These are phyloP conservation scores for Scenedesmus sp. DNA, from an alignment of 163 green algal genomes.

Conservation along the genomic window DNA sequence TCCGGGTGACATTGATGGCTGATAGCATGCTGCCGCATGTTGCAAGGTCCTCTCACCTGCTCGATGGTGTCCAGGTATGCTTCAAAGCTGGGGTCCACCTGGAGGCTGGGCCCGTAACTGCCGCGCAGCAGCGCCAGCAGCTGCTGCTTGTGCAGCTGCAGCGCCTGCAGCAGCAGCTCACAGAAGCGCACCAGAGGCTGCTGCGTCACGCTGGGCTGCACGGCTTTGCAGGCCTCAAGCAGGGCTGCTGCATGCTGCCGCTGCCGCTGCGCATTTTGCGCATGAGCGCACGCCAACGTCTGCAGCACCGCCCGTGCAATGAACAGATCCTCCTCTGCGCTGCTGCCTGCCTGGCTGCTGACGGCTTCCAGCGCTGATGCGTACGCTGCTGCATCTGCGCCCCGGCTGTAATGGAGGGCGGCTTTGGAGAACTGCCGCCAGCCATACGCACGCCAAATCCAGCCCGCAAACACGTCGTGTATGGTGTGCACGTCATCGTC, in stretches of 20 bases:
- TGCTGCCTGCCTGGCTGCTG: background rate
- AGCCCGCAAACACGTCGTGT: conserved; percentile 50
- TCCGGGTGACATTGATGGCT: background rate
- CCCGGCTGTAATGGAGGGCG: conserved; percentile 38
- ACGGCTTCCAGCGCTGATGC: conserved; percentile 21
- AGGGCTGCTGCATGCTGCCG: conserved; percentile 30
- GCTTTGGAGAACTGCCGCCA: conserved; percentile 40
- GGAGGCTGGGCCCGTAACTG: conserved; percentile 42
- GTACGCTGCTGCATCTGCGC: conserved; percentile 49
- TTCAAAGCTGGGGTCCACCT: conserved; percentile 43
- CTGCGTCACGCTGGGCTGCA: background rate
- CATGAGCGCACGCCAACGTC: conserved; percentile 50
- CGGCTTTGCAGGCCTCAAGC: conserved; percentile 26
- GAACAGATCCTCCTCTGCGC: conserved; percentile 57
- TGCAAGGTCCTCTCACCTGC: background rate
- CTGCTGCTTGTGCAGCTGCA: conserved; percentile 36
- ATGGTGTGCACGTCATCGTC: conserved; percentile 18
- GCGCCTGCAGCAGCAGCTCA: conserved; percentile 44
- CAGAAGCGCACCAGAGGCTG: conserved; percentile 37
- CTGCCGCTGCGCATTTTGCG: conserved; percentile 15
- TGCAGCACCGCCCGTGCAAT: conserved; percentile 58
- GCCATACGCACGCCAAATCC: conserved; percentile 32
- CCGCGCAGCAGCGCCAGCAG: conserved; percentile 49
- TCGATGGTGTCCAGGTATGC: conserved; percentile 49
- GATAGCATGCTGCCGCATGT: background rate